Evolutionary conservation across 2,329 filamentous ascomycete species (phyloP), one percentile per base, ranked within the genome.

Genomic region (Sarocladium strictum): DNA sequence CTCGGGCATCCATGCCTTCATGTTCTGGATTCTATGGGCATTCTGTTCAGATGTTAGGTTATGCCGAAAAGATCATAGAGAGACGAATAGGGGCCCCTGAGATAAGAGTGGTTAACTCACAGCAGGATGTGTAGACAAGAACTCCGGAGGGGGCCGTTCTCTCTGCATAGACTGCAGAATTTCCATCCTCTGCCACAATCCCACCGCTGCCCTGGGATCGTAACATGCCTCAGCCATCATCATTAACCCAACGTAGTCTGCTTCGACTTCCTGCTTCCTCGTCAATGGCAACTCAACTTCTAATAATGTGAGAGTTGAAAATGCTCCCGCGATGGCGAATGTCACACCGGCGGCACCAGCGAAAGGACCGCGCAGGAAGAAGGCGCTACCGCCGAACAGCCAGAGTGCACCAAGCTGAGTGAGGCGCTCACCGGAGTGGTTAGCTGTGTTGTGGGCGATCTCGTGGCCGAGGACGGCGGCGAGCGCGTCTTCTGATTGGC

Each of bases 171-270:
- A 61, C 49, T 72, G 73, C 2, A 70, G 65, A 37, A 67, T 65
- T 58, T 87, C 82, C 84, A 90, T 89, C 51, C 84, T 71, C 64
- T 77, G 68, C 85, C 84, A 90, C 56, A 92, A 81, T 0, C 73
- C 74, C 41, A 86, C 73, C 0, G 88, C 87, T 57, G 83, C 81
- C 12, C 76, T 70, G 1, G 89, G 89, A 58, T 90, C 77, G 65
- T 87, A 92, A 70, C 89, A 92, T 24, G 85, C 86, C 70, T 89
- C 82, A 0, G 87, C 83, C 86, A 92, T 92, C 78, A 92, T 87
- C 78, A 92, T 83, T 32, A 92, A 69, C 0, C 89, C 89, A 49
- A 92, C 90, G 62, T 88, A 89, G 64, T 93, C 89, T 0, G 89
- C 89, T 71, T 93, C 88, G 50, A 77, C 82, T 74, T 88, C 89